A percentile compares a stretch with the other conserved stretches of the same genome.
Conservation (phyloP, 352 stramenopile species). For the Globisporangium viniferum region DNA sequence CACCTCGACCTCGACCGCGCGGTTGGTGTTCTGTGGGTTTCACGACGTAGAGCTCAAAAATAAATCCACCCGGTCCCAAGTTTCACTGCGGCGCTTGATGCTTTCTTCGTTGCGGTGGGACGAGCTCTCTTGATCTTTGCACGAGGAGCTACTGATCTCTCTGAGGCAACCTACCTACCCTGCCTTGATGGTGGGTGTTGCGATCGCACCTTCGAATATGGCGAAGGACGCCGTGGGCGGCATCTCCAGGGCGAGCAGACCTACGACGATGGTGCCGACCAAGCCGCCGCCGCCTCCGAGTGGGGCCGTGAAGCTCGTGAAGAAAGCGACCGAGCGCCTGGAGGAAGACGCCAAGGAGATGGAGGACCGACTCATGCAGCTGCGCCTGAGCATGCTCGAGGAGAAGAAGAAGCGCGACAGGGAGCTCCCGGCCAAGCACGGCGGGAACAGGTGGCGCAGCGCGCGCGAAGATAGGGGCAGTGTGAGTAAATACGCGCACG, state of each 20-base stretch:
- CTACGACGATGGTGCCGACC: neutral
- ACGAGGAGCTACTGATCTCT: neutral
- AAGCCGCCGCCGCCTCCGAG: constrained; percentile 1
- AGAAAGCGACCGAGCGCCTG: constrained; percentile 53
- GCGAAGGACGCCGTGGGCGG: constrained; percentile 11
- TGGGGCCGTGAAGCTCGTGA: constrained; percentile 10
- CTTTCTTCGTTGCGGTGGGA: neutral
- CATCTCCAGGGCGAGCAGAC: neutral
- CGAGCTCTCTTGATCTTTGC: neutral
- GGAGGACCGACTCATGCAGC: constrained; percentile 56
- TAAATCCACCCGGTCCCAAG: neutral
- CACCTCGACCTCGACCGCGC: neutral
- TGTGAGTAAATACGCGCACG: constrained; percentile 64
- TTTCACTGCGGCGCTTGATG: neutral
- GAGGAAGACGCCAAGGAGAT: constrained; percentile 71
- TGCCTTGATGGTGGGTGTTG: neutral
- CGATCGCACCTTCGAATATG: neutral
- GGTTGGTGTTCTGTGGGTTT: neutral
- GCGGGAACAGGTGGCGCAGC: constrained; percentile 70
- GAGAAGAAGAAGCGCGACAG: constrained; percentile 62
- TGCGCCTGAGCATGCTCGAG: constrained; percentile 57
- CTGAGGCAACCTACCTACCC: neutral
- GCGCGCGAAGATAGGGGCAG: constrained; percentile 70
- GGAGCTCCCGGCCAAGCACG: constrained; percentile 54
- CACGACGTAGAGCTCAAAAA: neutral